Conservation (phyloP, 805 yeast genomes). For the Kodamaea nitidulidarum region DNA sequence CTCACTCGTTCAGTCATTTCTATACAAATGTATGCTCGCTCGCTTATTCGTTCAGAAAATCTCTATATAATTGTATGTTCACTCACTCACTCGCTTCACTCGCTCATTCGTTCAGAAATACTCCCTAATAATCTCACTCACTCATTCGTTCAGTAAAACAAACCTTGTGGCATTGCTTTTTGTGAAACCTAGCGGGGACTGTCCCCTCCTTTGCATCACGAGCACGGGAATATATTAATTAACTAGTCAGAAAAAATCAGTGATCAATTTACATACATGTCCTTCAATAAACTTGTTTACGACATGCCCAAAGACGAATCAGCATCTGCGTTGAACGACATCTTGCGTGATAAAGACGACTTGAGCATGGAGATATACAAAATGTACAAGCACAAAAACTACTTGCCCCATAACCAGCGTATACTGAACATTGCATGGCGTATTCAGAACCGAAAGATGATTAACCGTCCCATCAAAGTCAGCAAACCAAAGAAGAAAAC, state of each 20-base stretch:
- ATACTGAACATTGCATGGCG: conserved; percentile 45
- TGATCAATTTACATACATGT: background rate
- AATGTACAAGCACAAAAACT: conserved; percentile 40
- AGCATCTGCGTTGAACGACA: conserved; percentile 13
- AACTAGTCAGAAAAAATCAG: background rate
- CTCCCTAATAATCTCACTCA: too few relatives aligned
- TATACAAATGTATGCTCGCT: too few relatives aligned
- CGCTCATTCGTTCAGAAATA: too few relatives aligned
- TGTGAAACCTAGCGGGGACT: background rate
- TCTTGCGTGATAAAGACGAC: conserved; percentile 33
- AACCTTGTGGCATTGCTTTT: background rate
- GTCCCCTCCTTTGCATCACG: conserved; percentile 1
- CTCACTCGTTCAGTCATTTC: too few relatives aligned
- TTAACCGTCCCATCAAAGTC: conserved; percentile 10
- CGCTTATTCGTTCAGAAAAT: too few relatives aligned
- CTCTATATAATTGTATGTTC: too few relatives aligned
- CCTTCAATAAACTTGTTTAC: conserved; percentile 10
- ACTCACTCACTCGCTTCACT: too few relatives aligned
- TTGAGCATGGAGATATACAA: conserved; percentile 34
- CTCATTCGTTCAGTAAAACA: too few relatives aligned
- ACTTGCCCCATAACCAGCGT: conserved; percentile 40
- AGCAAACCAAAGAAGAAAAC: conserved; percentile 7
- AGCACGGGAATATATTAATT: background rate
- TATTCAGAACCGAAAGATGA: conserved; percentile 35
- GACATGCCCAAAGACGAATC: conserved; percentile 11